Conservation (phyloP, 192 early-diverging fungal genomes). For the Mortierella hygrophila region DNA sequence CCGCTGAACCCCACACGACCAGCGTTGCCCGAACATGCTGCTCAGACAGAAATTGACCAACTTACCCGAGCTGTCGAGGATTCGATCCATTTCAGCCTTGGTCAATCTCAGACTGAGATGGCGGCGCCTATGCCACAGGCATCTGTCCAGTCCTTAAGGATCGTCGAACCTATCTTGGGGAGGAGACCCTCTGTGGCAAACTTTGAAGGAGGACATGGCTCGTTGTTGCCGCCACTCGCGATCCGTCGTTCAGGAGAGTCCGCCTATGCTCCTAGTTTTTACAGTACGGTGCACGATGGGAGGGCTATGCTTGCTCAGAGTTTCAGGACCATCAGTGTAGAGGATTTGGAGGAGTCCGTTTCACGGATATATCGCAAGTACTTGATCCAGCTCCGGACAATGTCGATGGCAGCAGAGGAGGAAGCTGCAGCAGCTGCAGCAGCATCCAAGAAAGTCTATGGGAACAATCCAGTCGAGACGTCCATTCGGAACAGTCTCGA, state of each 20-base stretch:
- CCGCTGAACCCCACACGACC: background rate
- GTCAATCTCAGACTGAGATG: background rate
- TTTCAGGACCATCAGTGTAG: conserved; percentile 14
- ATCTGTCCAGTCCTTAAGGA: background rate
- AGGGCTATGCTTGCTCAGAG: conserved; percentile 17
- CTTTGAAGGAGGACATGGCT: conserved; percentile 4
- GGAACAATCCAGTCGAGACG: background rate
- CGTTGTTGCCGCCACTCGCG: conserved; percentile 6
- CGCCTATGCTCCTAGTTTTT: conserved; percentile 11
- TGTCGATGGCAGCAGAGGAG: conserved; percentile 27
- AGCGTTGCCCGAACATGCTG: background rate
- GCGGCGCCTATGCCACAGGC: background rate
- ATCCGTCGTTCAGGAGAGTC: conserved; percentile 27
- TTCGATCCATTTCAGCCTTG: background rate
- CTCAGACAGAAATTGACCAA: conserved; percentile 4
- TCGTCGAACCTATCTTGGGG: background rate
- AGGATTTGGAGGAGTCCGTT: conserved; percentile 24
- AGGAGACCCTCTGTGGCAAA: conserved; percentile 6
- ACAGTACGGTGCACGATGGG: conserved; percentile 11
- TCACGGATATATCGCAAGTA: conserved; percentile 26
- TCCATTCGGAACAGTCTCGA: conserved; percentile 5
- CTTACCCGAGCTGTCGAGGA: conserved; percentile 9
- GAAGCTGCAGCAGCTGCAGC: conserved; percentile 2
- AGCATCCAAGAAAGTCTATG: background rate
- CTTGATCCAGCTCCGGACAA: conserved; percentile 20